Percentiles rank a stretch among this genome's conserved stretches.
Evolutionary conservation across 768 basidiomycete genomes (phyloP).

Genomic region (Rossbeevera mucosa): DNA sequence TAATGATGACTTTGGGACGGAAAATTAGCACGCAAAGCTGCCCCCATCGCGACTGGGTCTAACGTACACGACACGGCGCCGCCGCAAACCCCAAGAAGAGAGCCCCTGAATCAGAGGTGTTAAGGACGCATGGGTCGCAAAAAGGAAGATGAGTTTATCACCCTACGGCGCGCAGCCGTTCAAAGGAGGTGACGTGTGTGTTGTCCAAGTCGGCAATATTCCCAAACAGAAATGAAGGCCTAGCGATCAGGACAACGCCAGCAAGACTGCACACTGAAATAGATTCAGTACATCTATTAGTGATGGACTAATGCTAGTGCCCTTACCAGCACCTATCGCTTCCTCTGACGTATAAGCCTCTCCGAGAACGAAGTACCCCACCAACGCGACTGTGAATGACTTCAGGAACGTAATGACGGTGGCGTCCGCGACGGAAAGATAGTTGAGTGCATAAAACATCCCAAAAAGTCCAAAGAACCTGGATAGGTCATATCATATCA

Average conservation of each 20-base stretch:
- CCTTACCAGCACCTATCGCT: slow-evolving; percentile 49
- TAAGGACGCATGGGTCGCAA: not conserved
- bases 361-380: slow-evolving; percentile 57
- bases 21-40: not conserved
- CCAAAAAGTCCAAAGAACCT: slow-evolving; percentile 74
- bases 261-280: slow-evolving; percentile 55
- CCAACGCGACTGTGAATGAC: slow-evolving; percentile 60
- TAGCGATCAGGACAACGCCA: slow-evolving; percentile 79
- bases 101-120: slow-evolving; percentile 39
- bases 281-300: not conserved
- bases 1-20: slow-evolving; percentile 36
- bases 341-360: slow-evolving; percentile 57
- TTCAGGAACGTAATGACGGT: slow-evolving; percentile 72
- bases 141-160: slow-evolving; percentile 15
- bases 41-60: not conserved
- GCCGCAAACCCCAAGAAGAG: slow-evolving; percentile 57
- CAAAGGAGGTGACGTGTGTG: slow-evolving; percentile 14
- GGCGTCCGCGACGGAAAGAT: slow-evolving; percentile 74
- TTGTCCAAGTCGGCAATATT: slow-evolving; percentile 1
- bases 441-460: slow-evolving; percentile 69
- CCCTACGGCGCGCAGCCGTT: slow-evolving; percentile 59
- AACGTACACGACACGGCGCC: slow-evolving; percentile 67
- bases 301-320: not conserved
- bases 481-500: not conserved
- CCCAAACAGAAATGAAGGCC: slow-evolving; percentile 73